Conservation (phyloP, 2,329 filamentous ascomycete species). For the Epichloe gansuensis region DNA sequence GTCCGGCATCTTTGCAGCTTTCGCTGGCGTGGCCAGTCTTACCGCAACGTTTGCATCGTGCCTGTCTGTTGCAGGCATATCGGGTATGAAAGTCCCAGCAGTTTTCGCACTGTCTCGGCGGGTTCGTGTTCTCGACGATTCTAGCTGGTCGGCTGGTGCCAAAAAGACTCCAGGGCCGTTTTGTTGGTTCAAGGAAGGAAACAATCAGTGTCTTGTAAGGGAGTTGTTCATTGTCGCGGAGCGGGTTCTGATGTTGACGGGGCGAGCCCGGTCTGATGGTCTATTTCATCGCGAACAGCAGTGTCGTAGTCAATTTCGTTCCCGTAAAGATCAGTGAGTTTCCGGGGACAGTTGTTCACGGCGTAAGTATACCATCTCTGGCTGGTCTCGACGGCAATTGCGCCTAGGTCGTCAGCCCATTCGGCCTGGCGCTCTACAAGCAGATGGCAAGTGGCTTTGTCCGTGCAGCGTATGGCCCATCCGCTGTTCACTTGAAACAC, state of each 20-base stretch:
- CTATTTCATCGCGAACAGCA: neutral
- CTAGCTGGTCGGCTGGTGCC: slow-evolving; percentile 3
- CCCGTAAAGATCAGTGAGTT: no score
- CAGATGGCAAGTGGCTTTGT: slow-evolving; percentile 4
- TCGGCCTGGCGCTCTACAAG: slow-evolving; percentile 7
- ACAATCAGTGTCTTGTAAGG: slow-evolving; percentile 1
- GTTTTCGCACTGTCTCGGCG: slow-evolving; percentile 1
- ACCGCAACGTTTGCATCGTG: slow-evolving; percentile 7
- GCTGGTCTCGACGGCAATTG: slow-evolving; percentile 7
- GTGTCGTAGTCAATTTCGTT: no score
- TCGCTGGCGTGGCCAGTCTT: no score
- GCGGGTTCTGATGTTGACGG: neutral
- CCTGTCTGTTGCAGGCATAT: slow-evolving; percentile 1
- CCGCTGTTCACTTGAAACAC: slow-evolving; percentile 6
- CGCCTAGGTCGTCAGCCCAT: slow-evolving; percentile 5
- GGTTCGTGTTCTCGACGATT: neutral
- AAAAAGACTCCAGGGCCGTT: slow-evolving; percentile 2
- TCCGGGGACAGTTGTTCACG: neutral
- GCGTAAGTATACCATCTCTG: slow-evolving; percentile 8
- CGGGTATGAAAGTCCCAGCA: slow-evolving; percentile 5
- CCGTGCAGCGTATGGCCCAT: slow-evolving; percentile 5
- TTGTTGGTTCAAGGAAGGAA: slow-evolving; percentile 1
- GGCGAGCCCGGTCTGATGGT: neutral
- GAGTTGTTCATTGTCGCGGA: neutral
- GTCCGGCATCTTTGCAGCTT: no score